Percentiles rank a stretch among this genome's conserved stretches.
These are phyloP conservation scores for Stagonosporopsis chrysanthemi DNA, from an alignment of 2,329 filamentous ascomycete genomes.

Conservation along the genomic window DNA sequence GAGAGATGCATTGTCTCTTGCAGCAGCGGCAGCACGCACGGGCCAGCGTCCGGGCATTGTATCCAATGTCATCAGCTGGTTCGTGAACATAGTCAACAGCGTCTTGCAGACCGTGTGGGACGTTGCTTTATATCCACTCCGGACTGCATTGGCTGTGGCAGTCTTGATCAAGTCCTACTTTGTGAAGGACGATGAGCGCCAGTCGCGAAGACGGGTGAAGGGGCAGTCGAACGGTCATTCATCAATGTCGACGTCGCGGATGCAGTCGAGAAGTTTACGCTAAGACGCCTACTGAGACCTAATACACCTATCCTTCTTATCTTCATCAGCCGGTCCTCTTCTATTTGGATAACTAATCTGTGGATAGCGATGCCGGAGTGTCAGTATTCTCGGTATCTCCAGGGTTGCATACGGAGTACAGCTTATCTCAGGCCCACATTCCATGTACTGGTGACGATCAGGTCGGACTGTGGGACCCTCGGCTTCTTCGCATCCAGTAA, in stretches of 20 bases:
- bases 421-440: constrained; percentile 15
- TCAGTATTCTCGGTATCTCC: background rate
- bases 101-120: constrained; percentile 36
- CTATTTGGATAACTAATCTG: background rate
- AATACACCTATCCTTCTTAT: constrained; percentile 19
- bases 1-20: constrained; percentile 80
- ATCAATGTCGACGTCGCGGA: constrained; percentile 34
- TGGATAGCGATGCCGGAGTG: background rate
- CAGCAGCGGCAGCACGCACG: constrained; percentile 67
- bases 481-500: constrained; percentile 27
- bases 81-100: constrained; percentile 29
- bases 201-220: constrained; percentile 35
- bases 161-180: constrained; percentile 31
- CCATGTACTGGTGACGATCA: background rate
- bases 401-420: constrained; percentile 1
- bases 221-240: constrained; percentile 33
- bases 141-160: constrained; percentile 25
- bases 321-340: background rate
- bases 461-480: constrained; percentile 12
- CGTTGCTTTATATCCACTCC: constrained; percentile 43
- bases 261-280: constrained; percentile 40
- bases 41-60: constrained; percentile 47
- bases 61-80: constrained; percentile 39
- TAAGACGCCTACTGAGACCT: constrained; percentile 22
- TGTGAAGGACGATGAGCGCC: constrained; percentile 31